Evolutionary conservation across 345 rosid genomes (phyloP), one percentile per base, ranked within the genome.

Genomic region (Heritiera fomes): DNA sequence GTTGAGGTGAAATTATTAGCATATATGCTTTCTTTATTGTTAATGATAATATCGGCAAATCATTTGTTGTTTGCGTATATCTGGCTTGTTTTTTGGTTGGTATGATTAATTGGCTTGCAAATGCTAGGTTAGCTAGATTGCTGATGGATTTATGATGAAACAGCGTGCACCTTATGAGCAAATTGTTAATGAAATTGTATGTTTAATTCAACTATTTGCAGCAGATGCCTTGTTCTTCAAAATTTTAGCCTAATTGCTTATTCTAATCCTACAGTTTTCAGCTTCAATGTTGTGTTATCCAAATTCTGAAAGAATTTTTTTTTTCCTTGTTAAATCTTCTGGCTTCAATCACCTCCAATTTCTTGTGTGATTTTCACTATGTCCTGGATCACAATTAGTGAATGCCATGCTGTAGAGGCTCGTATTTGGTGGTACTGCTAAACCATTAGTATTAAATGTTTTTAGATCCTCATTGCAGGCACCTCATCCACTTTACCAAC

Each of bases 401-500:
- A 23, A 60, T 23, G 6, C 5, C 34, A 20, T 1, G n/a, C 28
- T 49, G 41, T 28, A 30, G 74, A 70, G 2, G 59, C 58, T 28
- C 20, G 49, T 47, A 23, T 70, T 15, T 8, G 8, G 20, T 47
- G 52, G 72, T 20, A 68, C 17, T 6, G 32, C 17, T n/a, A 45
- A 45, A 43, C 5, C 3, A n/a, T 67, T 67, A 43, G 8, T 50
- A 14, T 71, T 71, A 58, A 58, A 34, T 6, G 40, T 38, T 68
- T 49, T 67, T 79, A n/a, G 23, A 61, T 55, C 75, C 10, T 38
- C 45, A 41, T 84, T 79, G 82, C 85, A 94, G 99, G 91, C 97
- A 0, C 98, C 98, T 83, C 98, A 92, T 83, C 95, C 99, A 5
- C 88, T 85, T n/a, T 93, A 94, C 79, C 82, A 71, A 81, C 99